Base-by-base conservation (phyloP, 306 rosid genomes). In the Acacia acuminata region DNA sequence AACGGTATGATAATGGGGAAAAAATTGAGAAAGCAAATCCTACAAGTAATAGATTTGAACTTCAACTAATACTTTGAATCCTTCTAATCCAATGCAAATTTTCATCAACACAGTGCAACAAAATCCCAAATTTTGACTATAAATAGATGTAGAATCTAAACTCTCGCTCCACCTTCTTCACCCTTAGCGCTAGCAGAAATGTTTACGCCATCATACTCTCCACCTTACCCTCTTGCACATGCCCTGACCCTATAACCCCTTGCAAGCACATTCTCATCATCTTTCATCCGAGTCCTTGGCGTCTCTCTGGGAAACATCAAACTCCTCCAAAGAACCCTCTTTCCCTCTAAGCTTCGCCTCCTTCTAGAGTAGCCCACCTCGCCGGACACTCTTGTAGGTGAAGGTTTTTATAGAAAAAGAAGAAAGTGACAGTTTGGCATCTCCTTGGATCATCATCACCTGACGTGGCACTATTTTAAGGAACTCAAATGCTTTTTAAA, bases 21-120 rank as follows among this genome's bases (percentile, higher is more conserved):
- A 20, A 36, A 36, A 36, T 36, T 8, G 40, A 19, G 6, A 55
- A n/a, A 55, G 25, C n/a, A 55, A 36, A 2, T 53, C 60, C 22
- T 7, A 20, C 25, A 55, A n/a, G 8, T n/a, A n/a, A 55, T 12
- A n/a, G 27, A 55, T n/a, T 36, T 36, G 7, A 36, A 36, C 40
- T 55, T 7, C 27, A 55, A 55, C 4, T 7, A 2, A 30, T 36
- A 3, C 2, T 17, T n/a, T n/a, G n/a, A n/a, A n/a, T n/a, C n/a
- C n/a, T n/a, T n/a, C n/a, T n/a, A n/a, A n/a, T n/a, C n/a, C 10
- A 69, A 58, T 60, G 83, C 77, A 22, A 76, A 80, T 15, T 79
- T 86, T 81, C 80, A 76, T 71, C 51, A 42, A 11, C 17, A 40
- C 30, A 47, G 0, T 51, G 19, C 7, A 40, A 69, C 51, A n/a